Evolutionary conservation across 768 basidiomycete genomes (phyloP).

Genomic region (Russula sp.): DNA sequence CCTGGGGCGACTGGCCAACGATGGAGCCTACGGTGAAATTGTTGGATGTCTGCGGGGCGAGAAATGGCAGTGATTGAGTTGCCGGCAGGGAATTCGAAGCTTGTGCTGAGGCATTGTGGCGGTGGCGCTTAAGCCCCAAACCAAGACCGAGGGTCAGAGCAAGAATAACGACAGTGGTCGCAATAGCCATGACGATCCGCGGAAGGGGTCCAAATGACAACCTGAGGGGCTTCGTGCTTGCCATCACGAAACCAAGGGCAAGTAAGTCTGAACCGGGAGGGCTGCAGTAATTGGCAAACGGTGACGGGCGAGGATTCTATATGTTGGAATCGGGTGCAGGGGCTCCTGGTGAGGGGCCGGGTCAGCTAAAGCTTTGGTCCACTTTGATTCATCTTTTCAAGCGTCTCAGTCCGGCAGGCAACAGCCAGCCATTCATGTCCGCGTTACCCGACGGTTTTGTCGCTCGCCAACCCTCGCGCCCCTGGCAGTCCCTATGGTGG

Average conservation of each 20-base stretch:
- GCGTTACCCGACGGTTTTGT: no score
- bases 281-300: neutral
- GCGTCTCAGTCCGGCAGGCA: no score
- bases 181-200: neutral
- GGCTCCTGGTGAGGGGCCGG: no score
- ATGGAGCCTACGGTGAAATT: conserved; percentile 29
- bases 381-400: no score
- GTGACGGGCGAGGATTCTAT: neutral
- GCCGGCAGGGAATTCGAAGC: conserved; percentile 16
- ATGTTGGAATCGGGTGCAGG: no score
- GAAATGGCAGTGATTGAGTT: conserved; percentile 5
- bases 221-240: neutral
- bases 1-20: conserved; percentile 36
- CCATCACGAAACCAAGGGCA: conserved; percentile 1
- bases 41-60: conserved; percentile 5
- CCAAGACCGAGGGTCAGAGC: conserved; percentile 34
- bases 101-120: neutral
- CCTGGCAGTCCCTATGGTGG: no score
- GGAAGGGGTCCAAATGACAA: neutral
- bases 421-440: no score
- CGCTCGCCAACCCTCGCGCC: no score
- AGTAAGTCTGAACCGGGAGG: neutral
- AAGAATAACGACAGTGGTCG: conserved; percentile 22
- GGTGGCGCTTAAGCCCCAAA: conserved; percentile 27
- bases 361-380: no score